A percentile compares a stretch with the other conserved stretches of the same genome.
Conservation (phyloP, 495 filamentous ascomycete genomes). For the Aspergillus ostianus region DNA sequence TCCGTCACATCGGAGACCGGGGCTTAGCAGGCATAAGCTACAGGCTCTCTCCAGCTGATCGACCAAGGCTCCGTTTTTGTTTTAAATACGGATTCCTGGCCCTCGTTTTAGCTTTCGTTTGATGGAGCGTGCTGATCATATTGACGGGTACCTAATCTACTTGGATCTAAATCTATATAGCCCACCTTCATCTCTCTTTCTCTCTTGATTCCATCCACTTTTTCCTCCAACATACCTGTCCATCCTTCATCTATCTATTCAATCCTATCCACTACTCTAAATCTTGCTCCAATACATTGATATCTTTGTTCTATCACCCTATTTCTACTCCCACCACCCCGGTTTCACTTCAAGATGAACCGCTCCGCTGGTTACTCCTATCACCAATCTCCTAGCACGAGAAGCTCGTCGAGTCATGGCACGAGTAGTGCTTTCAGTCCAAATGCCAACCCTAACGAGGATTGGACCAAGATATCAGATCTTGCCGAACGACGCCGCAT, state of each 20-base stretch:
- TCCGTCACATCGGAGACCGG: slow-evolving; percentile 21
- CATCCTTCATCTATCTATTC: background rate
- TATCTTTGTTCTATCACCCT: slow-evolving; percentile 4
- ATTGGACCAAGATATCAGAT: slow-evolving; percentile 99
- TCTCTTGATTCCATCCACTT: background rate
- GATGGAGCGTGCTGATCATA: slow-evolving; percentile 11
- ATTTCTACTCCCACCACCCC: background rate
- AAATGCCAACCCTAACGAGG: slow-evolving; percentile 94
- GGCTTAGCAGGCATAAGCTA: slow-evolving; percentile 36
- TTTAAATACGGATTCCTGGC: slow-evolving; percentile 21
- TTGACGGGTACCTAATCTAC: slow-evolving; percentile 1
- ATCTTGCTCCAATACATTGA: no score
- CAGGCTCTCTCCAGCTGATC: slow-evolving; percentile 28
- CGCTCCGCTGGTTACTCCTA: slow-evolving; percentile 34
- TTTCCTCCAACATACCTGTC: slow-evolving; percentile 4
- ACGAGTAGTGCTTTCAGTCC: slow-evolving; percentile 96
- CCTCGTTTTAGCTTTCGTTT: slow-evolving; percentile 12
- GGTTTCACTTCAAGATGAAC: slow-evolving; percentile 32
- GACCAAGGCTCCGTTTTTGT: slow-evolving; percentile 23
- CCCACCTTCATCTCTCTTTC: slow-evolving; percentile 20
- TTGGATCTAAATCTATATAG: slow-evolving; percentile 29
- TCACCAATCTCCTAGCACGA: slow-evolving; percentile 43
- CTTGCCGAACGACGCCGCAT: slow-evolving; percentile 90
- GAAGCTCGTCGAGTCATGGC: slow-evolving; percentile 64
- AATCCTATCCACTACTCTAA: no score